These are phyloP conservation scores for Aspergillus mulundensis DNA, from an alignment of 495 filamentous ascomycete species.

Conservation along the genomic window DNA sequence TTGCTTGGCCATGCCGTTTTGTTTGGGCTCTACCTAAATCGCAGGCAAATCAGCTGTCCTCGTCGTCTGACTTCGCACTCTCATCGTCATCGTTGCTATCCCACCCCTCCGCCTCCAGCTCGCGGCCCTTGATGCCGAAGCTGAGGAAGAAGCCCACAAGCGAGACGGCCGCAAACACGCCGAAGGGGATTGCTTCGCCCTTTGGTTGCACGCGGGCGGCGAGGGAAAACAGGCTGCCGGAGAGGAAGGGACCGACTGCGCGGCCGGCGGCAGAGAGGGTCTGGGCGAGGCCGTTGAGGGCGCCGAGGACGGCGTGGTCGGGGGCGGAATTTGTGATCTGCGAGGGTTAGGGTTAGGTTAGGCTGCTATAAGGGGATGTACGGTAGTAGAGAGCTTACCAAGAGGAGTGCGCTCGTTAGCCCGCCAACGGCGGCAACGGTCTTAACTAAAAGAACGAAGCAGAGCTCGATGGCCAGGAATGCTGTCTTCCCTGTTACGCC, in stretches of 20 bases:
- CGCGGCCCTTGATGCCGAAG: conserved; percentile 60
- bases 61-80: conserved; percentile 48
- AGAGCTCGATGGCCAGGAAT: conserved; percentile 68
- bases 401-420: conserved; percentile 78
- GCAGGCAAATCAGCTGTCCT: conserved; percentile 18
- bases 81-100: conserved; percentile 48
- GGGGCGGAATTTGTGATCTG: conserved; percentile 92
- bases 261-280: conserved; percentile 88
- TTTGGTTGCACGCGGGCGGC: conserved; percentile 65
- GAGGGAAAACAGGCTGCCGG: conserved; percentile 76
- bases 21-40: too few relatives aligned
- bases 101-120: conserved; percentile 60
- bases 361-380: too few relatives aligned
- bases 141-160: conserved; percentile 74
- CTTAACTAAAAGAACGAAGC: conserved; percentile 75
- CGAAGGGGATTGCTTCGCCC: conserved; percentile 82
- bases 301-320: conserved; percentile 79
- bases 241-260: conserved; percentile 82
- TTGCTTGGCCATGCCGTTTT: too few relatives aligned
- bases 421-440: conserved; percentile 85
- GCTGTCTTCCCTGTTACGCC: conserved; percentile 50
- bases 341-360: neutral
- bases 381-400: conserved; percentile 49
- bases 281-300: conserved; percentile 90
- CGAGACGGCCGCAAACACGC: conserved; percentile 73